phyloP scores from a whole-genome alignment of 2,329 filamentous ascomycete species.

The Paecilomyces sp. region DNA sequence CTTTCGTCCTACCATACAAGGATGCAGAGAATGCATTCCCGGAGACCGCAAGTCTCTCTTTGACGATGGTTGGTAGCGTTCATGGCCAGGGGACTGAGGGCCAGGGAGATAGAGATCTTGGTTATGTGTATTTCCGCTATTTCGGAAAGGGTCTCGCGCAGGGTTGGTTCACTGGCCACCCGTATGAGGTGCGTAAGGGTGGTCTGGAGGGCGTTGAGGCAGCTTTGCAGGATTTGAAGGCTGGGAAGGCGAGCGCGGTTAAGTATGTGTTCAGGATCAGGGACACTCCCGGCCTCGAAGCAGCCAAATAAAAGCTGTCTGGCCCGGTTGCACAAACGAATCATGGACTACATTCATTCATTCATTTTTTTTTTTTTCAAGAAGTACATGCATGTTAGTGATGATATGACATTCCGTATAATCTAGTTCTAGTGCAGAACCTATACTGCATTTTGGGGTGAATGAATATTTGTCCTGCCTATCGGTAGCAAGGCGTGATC shows the following conservation, averaged over 20 bases:
- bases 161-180: conserved; percentile 46
- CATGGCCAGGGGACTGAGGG: conserved; percentile 12
- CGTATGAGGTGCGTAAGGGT: conserved; percentile 44
- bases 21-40: conserved; percentile 36
- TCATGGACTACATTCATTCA: no score
- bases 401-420: no score
- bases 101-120: conserved; percentile 35
- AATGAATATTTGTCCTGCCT: no score
- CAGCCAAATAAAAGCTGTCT: not conserved
- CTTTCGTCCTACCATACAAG: conserved; percentile 35
- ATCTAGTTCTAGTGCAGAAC: no score
- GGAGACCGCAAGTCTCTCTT: conserved; percentile 25
- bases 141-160: conserved; percentile 41
- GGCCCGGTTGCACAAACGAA: no score
- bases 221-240: conserved; percentile 49
- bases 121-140: conserved; percentile 37
- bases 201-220: conserved; percentile 48
- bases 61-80: conserved; percentile 30
- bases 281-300: conserved; percentile 34
- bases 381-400: no score
- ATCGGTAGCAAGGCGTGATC: no score
- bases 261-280: conserved; percentile 58
- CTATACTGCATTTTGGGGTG: no score
- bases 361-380: no score
- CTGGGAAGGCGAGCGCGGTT: conserved; percentile 54